These are phyloP conservation scores for Tolypocladium nubicola DNA, from an alignment of 2,329 filamentous ascomycete species.

Conservation along the genomic window DNA sequence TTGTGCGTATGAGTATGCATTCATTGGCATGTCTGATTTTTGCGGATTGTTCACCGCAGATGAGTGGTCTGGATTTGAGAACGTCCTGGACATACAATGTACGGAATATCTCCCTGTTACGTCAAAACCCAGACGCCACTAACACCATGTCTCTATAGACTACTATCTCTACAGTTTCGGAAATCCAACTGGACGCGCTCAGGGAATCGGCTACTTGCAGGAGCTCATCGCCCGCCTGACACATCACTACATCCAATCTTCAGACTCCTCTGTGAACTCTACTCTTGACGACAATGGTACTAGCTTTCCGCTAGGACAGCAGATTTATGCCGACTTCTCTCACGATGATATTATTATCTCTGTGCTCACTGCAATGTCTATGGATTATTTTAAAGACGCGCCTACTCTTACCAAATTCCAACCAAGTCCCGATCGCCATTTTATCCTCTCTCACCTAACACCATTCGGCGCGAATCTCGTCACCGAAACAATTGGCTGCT, in stretches of 20 bases:
- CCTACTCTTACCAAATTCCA: constrained; percentile 30
- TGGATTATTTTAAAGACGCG: constrained; percentile 42
- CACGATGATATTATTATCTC: constrained; percentile 71
- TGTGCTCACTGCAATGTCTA: constrained; percentile 29
- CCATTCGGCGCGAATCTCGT: constrained; percentile 44
- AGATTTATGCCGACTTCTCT: constrained; percentile 70
- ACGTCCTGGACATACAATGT: constrained; percentile 41
- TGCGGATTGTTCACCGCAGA: constrained; percentile 56
- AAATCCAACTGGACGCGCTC: constrained; percentile 62
- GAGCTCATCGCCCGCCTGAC: constrained; percentile 70
- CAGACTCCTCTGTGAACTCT: constrained; percentile 48
- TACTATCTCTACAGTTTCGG: constrained; percentile 72
- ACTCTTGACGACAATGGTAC: constrained; percentile 53
- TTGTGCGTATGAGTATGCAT: constrained; percentile 42
- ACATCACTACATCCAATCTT: constrained; percentile 52
- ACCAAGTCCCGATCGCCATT: constrained; percentile 31
- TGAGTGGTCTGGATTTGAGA: constrained; percentile 60
- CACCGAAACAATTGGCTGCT: constrained; percentile 45
- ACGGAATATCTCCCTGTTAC: constrained; percentile 8
- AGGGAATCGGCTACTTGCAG: constrained; percentile 71
- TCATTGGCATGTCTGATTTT: constrained; percentile 44
- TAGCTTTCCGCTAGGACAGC: constrained; percentile 56
- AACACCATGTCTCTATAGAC: constrained; percentile 23
- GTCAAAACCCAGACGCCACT: not conserved
- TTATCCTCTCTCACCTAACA: constrained; percentile 37